These are phyloP conservation scores for Cordyceps javanica DNA, from an alignment of 2,329 filamentous ascomycete species.

Conservation along the genomic window DNA sequence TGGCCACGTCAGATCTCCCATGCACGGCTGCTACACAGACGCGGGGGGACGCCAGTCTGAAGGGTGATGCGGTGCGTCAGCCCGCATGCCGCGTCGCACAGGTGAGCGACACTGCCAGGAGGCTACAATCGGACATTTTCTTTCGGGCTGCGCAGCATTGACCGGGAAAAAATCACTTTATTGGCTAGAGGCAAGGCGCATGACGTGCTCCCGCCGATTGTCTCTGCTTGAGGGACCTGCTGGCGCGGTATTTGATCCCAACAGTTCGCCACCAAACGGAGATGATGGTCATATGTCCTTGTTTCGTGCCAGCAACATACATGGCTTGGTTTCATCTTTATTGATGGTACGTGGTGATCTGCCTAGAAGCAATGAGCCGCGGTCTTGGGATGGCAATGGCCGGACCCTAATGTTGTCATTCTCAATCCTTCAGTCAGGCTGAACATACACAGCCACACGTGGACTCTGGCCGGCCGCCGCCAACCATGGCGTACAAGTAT, in stretches of 20 bases:
- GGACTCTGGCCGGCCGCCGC: background rate
- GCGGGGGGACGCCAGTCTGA: background rate
- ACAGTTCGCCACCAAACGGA: background rate
- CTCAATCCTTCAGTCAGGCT: background rate
- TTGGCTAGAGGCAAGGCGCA: background rate
- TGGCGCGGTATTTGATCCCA: background rate
- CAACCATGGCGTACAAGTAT: background rate
- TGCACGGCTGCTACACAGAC: conserved; percentile 6
- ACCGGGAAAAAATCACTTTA: background rate
- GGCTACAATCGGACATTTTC: background rate
- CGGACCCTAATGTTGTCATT: background rate
- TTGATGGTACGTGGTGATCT: background rate
- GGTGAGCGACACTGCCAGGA: background rate
- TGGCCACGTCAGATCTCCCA: conserved; percentile 4
- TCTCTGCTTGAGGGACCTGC: background rate
- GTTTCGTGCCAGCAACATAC: background rate
- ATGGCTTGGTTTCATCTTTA: background rate
- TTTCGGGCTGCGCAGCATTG: background rate
- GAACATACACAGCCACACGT: background rate
- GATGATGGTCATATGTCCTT: background rate
- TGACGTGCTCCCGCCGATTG: background rate
- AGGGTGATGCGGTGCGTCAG: conserved; percentile 5
- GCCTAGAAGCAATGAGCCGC: background rate
- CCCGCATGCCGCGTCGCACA: background rate
- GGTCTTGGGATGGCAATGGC: background rate